phyloP scores from a whole-genome alignment of 225 moss, liverwort and hornwort genomes.

The Anthoceros angustus region DNA sequence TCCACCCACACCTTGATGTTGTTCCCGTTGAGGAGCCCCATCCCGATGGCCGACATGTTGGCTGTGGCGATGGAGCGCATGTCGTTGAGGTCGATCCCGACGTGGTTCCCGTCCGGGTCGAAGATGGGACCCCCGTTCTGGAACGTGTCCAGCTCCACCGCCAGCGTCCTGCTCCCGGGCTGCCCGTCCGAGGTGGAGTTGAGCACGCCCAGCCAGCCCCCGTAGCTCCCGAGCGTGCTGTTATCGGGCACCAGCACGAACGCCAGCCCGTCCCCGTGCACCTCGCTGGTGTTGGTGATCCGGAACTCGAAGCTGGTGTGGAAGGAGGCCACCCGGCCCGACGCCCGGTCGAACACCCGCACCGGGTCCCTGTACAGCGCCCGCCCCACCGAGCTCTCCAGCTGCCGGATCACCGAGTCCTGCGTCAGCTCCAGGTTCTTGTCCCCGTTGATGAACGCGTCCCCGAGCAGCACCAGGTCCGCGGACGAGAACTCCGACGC shows the following conservation, averaged over 20 bases:
- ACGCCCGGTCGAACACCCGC: not conserved
- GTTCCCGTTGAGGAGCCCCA: not conserved
- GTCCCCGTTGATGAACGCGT: not conserved
- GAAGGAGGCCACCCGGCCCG: not conserved
- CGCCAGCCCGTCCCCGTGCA: conserved; percentile 14
- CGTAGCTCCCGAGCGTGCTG: not conserved
- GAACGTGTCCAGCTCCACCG: conserved; percentile 27
- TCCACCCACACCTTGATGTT: conserved; percentile 21
- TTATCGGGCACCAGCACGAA: conserved; percentile 11
- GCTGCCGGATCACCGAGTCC: not conserved
- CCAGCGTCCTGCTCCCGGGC: conserved; percentile 9
- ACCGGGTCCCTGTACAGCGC: not conserved
- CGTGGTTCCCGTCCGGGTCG: conserved; percentile 30
- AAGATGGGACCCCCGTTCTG: not conserved
- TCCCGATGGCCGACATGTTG: not conserved
- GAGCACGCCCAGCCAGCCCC: conserved; percentile 9
- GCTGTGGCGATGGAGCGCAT: conserved; percentile 13
- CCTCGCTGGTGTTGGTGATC: not conserved
- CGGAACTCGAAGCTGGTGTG: conserved; percentile 1
- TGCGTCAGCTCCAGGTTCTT: not conserved
- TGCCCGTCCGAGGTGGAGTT: not conserved
- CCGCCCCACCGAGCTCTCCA: not conserved
- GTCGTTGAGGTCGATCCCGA: conserved; percentile 24
- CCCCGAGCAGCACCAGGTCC: not conserved
- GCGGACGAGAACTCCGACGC: not conserved